phyloP scores from a whole-genome alignment of 2,329 filamentous ascomycete species.

The Didymella exigua region DNA sequence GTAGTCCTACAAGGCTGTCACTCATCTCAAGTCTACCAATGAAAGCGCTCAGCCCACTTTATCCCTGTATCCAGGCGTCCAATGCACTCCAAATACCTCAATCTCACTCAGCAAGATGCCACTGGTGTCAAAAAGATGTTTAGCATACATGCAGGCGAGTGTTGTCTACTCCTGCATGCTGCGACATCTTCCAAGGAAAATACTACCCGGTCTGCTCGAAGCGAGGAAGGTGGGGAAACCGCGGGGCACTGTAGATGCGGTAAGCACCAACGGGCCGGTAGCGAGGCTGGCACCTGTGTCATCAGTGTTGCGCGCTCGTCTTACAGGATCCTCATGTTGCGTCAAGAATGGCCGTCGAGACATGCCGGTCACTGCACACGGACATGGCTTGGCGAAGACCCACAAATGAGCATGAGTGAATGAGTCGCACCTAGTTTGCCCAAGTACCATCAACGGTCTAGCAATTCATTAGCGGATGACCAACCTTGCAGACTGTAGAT shows the following conservation, averaged over 20 bases:
- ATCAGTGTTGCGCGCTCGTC: background rate
- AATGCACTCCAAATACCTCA: background rate
- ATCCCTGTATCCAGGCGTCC: background rate
- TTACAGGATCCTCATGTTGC: background rate
- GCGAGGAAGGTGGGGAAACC: background rate
- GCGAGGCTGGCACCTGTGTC: background rate
- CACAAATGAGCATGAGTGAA: no score
- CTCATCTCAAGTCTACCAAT: background rate
- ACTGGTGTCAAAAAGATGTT: background rate
- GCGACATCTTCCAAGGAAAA: background rate
- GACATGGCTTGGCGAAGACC: background rate
- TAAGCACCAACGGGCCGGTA: background rate
- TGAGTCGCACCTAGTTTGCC: background rate
- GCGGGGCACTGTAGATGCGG: slow-evolving; percentile 1
- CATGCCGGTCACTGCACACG: background rate
- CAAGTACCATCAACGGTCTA: background rate
- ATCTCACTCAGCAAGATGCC: background rate
- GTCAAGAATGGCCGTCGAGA: background rate
- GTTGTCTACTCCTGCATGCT: background rate
- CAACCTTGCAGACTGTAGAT: background rate
- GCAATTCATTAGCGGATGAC: background rate
- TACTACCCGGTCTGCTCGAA: slow-evolving; percentile 1
- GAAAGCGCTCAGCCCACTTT: background rate
- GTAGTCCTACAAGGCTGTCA: no score
- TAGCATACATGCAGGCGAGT: background rate